Evolutionary conservation across 768 basidiomycete species (phyloP).

Genomic region (Mycena chlorophos): DNA sequence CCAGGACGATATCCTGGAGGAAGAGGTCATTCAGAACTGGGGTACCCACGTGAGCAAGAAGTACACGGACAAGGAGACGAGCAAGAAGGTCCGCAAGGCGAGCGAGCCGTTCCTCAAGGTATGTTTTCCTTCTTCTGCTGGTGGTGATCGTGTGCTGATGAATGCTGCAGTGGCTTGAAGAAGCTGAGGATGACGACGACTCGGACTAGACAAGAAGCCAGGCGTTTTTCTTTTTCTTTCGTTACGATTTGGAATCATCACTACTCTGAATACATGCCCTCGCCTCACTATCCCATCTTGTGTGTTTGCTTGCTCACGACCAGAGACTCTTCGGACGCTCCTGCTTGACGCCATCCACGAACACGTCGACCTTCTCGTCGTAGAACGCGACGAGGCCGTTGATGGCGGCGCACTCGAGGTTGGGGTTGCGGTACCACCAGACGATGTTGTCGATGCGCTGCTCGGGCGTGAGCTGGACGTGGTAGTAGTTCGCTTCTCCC

Average conservation of each 20-base stretch:
- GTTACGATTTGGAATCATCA: conserved; percentile 1
- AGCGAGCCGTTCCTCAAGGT: conserved; percentile 95
- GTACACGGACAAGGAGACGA: conserved; percentile 91
- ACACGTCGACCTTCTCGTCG: conserved; percentile 69
- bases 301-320: too few species aligned
- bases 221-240: background rate
- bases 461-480: conserved; percentile 47
- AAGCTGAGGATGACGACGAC: conserved; percentile 83
- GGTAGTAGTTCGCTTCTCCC: conserved; percentile 63
- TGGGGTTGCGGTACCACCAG: conserved; percentile 65
- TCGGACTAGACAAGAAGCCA: conserved; percentile 43
- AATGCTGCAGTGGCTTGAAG: conserved; percentile 74
- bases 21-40: conserved; percentile 88
- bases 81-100: conserved; percentile 95
- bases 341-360: conserved; percentile 59
- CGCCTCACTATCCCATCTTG: background rate
- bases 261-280: conserved; percentile 20
- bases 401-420: conserved; percentile 50
- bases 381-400: conserved; percentile 58
- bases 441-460: conserved; percentile 49
- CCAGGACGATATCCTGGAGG: conserved; percentile 89
- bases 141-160: conserved; percentile 3
- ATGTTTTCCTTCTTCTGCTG: conserved; percentile 18
- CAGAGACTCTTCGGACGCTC: conserved; percentile 29
- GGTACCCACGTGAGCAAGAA: conserved; percentile 96